Conservation (phyloP, 768 basidiomycete species). For the Lentinus brumalis region DNA sequence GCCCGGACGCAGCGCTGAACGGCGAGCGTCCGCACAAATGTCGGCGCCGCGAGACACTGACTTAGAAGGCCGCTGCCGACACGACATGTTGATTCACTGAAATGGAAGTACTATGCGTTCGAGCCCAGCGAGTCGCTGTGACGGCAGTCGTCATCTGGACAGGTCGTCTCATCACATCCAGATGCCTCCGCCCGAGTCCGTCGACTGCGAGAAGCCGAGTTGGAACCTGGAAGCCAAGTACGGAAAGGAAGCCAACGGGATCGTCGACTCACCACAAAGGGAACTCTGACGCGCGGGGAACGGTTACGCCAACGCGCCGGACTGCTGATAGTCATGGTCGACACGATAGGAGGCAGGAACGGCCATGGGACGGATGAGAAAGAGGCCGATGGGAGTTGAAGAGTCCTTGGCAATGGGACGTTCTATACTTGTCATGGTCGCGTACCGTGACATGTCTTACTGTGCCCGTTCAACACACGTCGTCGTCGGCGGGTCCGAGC, state of each 20-base stretch:
- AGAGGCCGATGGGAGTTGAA: not conserved
- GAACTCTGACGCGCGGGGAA: not conserved
- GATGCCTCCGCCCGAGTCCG: not conserved
- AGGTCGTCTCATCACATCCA: not conserved
- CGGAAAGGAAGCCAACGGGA: not conserved
- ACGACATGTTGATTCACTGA: too few relatives aligned
- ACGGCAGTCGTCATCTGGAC: too few relatives aligned
- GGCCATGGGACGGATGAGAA: not conserved
- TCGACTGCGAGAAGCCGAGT: not conserved
- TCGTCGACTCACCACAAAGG: slow-evolving; percentile 7
- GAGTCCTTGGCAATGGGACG: not conserved
- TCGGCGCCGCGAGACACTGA: too few relatives aligned
- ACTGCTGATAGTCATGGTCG: not conserved
- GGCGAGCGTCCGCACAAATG: too few relatives aligned
- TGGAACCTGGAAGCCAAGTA: not conserved
- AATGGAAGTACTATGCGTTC: too few relatives aligned
- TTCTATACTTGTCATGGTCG: not conserved
- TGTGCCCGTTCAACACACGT: too few relatives aligned
- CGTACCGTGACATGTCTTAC: too few relatives aligned
- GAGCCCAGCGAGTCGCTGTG: too few relatives aligned
- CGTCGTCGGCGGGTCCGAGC: not conserved
- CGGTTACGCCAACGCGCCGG: not conserved
- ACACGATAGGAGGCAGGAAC: not conserved
- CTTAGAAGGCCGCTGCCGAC: too few relatives aligned
- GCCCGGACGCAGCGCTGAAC: too few relatives aligned